Base-by-base conservation (phyloP, 306 rosid genomes). In the Corylus americana region DNA sequence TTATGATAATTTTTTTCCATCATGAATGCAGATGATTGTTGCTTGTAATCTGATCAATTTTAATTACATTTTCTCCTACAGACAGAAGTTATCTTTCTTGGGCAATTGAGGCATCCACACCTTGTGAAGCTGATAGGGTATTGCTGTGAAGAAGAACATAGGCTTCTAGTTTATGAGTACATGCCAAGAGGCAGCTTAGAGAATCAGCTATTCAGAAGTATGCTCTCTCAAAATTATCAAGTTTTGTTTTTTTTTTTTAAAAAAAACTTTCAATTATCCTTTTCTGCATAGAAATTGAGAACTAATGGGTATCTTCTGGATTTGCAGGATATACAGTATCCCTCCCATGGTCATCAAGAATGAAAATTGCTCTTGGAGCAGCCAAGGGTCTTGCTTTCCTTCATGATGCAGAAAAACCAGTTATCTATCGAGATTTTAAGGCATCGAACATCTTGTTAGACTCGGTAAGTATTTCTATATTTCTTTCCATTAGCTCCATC, bases 111-210 rank as follows among this genome's bases (percentile, higher is more conserved):
- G 47, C 96, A 96, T 71, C 82, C 86, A 20, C 94, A 96, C 71
- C 93, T 96, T 48, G 98, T 96, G 85, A 96, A 93, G 77, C 71
- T 96, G 63, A 90, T 96, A 37, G 99, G 99, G 66, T 96, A 96
- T 86, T 91, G 98, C 49, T 93, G 97, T 72, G 99, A 91, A 86
- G 99, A 96, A 53, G 99, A 90, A 76, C 96, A 96, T 0, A 89
- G 99, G 70, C 88, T 93, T 16, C 71, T 96, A 71, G 98, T 80
- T 0, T 96, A 96, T 75, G 99, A 96, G 50, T 91, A 93, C 69
- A 87, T 96, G 87, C 97, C 99, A 4, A 85, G 99, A 86, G 99
- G 99, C 58, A 96, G 99, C 88, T 88, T 96, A 68, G 99, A 96
- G 74, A 91, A 96, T 77, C 99, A 96, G 55, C 87, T 96, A 2